A percentile compares a stretch with the other conserved stretches of the same genome.
These are phyloP conservation scores for Astrothelium subdiscretum DNA, from an alignment of 495 filamentous ascomycete species.

Conservation along the genomic window DNA sequence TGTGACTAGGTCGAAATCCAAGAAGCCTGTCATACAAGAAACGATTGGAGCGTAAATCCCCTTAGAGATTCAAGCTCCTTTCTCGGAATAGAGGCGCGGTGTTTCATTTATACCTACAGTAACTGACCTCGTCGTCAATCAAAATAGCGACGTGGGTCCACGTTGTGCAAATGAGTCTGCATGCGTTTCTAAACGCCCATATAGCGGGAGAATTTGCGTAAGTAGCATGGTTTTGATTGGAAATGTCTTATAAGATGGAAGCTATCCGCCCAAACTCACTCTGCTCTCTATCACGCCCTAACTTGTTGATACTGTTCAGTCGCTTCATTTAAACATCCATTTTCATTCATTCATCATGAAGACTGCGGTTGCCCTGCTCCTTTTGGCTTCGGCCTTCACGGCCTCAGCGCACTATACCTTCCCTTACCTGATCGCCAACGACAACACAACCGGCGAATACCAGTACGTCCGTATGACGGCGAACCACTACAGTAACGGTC, in stretches of 20 bases:
- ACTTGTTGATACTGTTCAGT: background rate
- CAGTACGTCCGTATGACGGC: slow-evolving; percentile 25
- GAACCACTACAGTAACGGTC: slow-evolving; percentile 28
- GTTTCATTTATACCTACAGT: slow-evolving; percentile 1
- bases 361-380: background rate
- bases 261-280: background rate
- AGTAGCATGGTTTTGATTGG: background rate
- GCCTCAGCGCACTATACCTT: slow-evolving; percentile 16
- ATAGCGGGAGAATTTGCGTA: background rate
- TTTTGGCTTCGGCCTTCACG: background rate
- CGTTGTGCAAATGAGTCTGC: background rate
- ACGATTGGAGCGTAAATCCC: background rate
- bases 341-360: background rate
- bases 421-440: slow-evolving; percentile 17
- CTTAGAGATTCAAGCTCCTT: background rate
- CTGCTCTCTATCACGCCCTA: background rate
- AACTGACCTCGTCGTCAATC: background rate
- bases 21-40: background rate
- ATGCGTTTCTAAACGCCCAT: background rate
- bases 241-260: background rate
- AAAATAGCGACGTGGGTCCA: background rate
- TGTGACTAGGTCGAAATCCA: background rate
- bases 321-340: background rate
- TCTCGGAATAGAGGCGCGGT: background rate
- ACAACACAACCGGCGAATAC: slow-evolving; percentile 10